Conservation (phyloP, 2,329 filamentous ascomycete genomes). For the Verticillium isaacii region DNA sequence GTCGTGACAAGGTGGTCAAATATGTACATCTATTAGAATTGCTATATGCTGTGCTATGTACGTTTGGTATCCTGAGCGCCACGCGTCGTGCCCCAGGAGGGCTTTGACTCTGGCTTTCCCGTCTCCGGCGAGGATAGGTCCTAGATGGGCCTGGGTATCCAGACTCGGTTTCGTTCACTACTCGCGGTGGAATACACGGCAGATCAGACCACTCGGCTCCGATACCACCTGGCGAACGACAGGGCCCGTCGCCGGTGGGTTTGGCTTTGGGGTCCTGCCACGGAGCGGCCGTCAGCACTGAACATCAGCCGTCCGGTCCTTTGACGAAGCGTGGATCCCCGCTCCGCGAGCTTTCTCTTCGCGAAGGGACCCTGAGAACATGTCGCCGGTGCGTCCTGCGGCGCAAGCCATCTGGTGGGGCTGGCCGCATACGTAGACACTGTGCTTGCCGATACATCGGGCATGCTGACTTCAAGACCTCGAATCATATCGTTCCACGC, state of each 20-base stretch:
- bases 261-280: no score
- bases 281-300: not conserved
- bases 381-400: no score
- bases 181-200: not conserved
- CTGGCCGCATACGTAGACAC: not conserved
- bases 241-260: not conserved
- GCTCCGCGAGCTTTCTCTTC: no score
- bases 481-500: not conserved
- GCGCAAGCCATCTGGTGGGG: no score
- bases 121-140: not conserved
- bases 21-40: not conserved
- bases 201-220: not conserved
- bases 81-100: not conserved
- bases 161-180: not conserved
- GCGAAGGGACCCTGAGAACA: no score
- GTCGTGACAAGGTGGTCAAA: not conserved
- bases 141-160: not conserved
- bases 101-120: not conserved
- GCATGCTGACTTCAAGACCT: not conserved
- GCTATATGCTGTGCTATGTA: not conserved
- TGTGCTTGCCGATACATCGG: not conserved
- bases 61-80: not conserved
- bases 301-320: not conserved
- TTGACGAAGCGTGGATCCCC: not conserved
- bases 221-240: not conserved